phyloP scores from a whole-genome alignment of 805 yeast genomes.

The Wickerhamomyces rabaulensis region DNA sequence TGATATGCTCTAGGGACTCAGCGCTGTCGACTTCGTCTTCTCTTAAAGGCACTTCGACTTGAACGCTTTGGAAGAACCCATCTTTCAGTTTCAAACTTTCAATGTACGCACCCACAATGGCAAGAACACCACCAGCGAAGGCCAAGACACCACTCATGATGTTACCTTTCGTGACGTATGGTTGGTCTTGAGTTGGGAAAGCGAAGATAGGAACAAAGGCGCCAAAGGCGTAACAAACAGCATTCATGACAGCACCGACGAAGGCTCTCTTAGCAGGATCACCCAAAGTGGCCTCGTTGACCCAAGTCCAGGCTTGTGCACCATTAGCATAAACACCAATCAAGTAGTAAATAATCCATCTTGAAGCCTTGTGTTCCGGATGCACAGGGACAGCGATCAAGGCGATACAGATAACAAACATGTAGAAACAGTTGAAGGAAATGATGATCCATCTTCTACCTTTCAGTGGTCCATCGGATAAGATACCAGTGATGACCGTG shows the following conservation, averaged over 20 bases:
- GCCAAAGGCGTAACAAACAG: slow-evolving; percentile 5
- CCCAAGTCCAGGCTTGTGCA: slow-evolving; percentile 10
- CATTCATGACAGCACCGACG: slow-evolving; percentile 11
- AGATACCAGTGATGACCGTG: slow-evolving; percentile 5
- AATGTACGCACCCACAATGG: too few relatives aligned
- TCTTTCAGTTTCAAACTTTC: too few relatives aligned
- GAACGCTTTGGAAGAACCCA: slow-evolving; percentile 8
- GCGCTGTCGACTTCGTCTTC: too few relatives aligned
- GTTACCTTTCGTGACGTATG: slow-evolving; percentile 5
- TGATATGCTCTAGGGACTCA: too few relatives aligned
- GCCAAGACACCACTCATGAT: slow-evolving; percentile 1
- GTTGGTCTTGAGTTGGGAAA: slow-evolving; percentile 7
- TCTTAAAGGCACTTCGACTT: too few relatives aligned
- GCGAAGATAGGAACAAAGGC: slow-evolving; percentile 6
- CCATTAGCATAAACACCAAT: slow-evolving; percentile 8
- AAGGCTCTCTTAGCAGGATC: slow-evolving; percentile 12
- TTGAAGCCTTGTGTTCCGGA: slow-evolving; percentile 5
- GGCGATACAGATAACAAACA: slow-evolving; percentile 5
- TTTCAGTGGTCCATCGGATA: slow-evolving; percentile 9
- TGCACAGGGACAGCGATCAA: slow-evolving; percentile 5
- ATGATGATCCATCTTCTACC: slow-evolving; percentile 9
- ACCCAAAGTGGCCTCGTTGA: slow-evolving; percentile 7
- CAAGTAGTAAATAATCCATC: slow-evolving; percentile 9
- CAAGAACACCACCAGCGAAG: too few relatives aligned
- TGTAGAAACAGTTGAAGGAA: not conserved